phyloP scores from a whole-genome alignment of 441 rosid genomes.

The Pelargonium exstipulatum region DNA sequence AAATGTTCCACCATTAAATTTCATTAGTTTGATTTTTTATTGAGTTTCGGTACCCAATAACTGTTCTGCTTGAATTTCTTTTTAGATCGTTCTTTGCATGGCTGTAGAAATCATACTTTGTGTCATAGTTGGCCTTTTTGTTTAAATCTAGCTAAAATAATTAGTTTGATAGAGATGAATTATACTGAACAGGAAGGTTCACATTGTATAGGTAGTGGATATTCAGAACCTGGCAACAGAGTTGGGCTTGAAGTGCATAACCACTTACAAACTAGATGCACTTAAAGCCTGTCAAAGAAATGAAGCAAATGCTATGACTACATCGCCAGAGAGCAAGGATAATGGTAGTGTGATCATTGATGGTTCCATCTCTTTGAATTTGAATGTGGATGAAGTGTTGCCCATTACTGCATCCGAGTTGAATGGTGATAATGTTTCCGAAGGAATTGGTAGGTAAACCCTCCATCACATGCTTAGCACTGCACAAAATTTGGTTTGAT shows the following conservation, averaged over 20 bases:
- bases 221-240: slow-evolving; percentile 72
- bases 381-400: slow-evolving; percentile 27
- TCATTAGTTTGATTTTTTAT: neutral
- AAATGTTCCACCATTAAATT: neutral
- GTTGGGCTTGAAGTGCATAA: slow-evolving; percentile 76
- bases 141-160: neutral
- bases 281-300: slow-evolving; percentile 59
- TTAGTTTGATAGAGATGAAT: neutral
- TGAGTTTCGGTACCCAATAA: neutral
- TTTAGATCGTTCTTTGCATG: neutral
- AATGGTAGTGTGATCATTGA: slow-evolving; percentile 25
- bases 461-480: neutral
- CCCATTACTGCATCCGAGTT: slow-evolving; percentile 23
- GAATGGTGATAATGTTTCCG: slow-evolving; percentile 24
- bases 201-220: slow-evolving; percentile 43
- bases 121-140: neutral
- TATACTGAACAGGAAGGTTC: neutral
- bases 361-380: slow-evolving; percentile 25
- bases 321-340: slow-evolving; percentile 24
- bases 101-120: neutral
- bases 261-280: slow-evolving; percentile 76
- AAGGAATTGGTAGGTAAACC: slow-evolving; percentile 38
- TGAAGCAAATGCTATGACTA: slow-evolving; percentile 29
- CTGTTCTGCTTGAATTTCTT: neutral
- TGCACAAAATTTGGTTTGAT: slow-evolving; percentile 5